Conservation (phyloP, 169 alveolate species). For the Plasmodium billcollinsi region DNA sequence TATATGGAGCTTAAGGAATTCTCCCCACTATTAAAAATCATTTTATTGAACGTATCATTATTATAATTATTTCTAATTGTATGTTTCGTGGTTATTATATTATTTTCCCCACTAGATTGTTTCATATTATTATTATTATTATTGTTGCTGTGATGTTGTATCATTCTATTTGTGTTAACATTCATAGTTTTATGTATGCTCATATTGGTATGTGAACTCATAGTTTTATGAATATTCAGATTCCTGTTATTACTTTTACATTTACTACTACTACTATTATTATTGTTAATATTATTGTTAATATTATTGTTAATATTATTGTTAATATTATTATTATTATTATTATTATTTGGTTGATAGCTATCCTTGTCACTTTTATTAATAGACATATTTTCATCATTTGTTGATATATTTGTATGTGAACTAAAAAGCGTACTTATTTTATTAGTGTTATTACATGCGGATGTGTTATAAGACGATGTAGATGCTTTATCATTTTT, state of each 20-base stretch:
- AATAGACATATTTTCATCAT: constrained; percentile 17
- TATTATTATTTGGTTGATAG: not conserved
- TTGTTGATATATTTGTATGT: constrained; percentile 17
- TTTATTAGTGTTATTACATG: not conserved
- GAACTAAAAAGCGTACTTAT: not conserved
- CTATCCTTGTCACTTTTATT: constrained; percentile 23
- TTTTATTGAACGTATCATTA: not conserved
- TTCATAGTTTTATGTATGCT: not conserved
- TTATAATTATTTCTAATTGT: not conserved
- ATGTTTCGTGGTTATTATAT: not conserved
- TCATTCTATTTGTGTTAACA: not conserved
- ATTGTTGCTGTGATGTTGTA: not conserved
- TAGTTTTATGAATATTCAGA: not conserved
- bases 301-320: not conserved
- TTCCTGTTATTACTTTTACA: constrained; percentile 1
- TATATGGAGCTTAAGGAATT: too few relatives aligned
- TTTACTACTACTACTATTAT: not conserved
- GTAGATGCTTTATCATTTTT: not conserved
- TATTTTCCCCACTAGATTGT: not conserved
- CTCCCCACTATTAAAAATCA: too few relatives aligned
- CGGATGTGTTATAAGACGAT: too few relatives aligned
- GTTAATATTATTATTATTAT: not conserved
- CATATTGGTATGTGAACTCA: not conserved
- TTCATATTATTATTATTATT: not conserved
- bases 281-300: not conserved